Base-by-base conservation (phyloP, 345 rosid species). In the Garcia nutans region DNA sequence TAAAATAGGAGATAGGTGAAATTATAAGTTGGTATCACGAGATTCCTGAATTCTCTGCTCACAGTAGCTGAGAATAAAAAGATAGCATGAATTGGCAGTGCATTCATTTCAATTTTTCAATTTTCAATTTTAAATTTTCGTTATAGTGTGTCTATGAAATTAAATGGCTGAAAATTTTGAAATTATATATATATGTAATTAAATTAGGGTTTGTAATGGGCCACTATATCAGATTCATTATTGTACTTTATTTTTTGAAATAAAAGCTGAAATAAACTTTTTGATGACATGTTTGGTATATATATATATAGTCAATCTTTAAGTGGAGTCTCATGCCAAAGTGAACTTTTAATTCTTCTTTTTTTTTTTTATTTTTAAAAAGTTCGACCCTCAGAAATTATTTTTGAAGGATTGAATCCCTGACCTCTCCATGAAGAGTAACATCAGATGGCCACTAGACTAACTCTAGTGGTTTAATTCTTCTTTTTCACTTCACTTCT, bases 31-130 rank as follows among this genome's bases (percentile, higher is more conserved):
- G 37, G 37, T 20, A 50, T 69, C 79, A 69, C 79, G 59, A 69
- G 79, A 61, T 50, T 76, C 79, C 31, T n/a, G 62, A 31, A n/a
- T 59, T 60, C 22, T 49, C 47, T 42, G 66, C 28, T 22, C 22
- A 3, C 19, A 19, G 22, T 24, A 60, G 24, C 49, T 28, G 9
- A 58, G 73, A 58, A 6, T 6, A 24, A 15, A 9, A 2, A 19
- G 26, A 22, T 0, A 66, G 63, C 3, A 6, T 9, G 20, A 9
- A 45, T 13, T 3, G 8, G 20, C 17, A 22, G 41, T 37, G 41
- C 41, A 37, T 37, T 37, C 41, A 37, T 5, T 37, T 37, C 41
- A 37, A 37, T 37, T 33, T 33, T 33, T 3, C 1, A 31, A 31
- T 31, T 63, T 31, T 23, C 49, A 45, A 45, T 7, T 47, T 47